These are phyloP conservation scores for Mrakia blollopis DNA, from an alignment of 768 basidiomycete genomes.

Conservation along the genomic window DNA sequence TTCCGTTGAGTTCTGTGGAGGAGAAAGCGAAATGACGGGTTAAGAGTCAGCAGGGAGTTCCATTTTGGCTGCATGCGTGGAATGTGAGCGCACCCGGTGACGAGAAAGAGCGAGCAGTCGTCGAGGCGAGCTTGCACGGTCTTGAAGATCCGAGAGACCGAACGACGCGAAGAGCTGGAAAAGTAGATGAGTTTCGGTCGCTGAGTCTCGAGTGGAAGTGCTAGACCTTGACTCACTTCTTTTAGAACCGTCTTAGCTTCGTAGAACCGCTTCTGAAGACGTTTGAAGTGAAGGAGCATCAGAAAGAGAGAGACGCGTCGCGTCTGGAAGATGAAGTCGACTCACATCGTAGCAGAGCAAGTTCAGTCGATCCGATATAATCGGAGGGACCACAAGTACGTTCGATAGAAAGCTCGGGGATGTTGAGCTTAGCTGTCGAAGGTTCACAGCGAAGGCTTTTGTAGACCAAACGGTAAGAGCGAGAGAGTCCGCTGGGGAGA, in stretches of 20 bases:
- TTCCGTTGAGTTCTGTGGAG: not conserved
- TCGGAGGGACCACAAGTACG: not conserved
- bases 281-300: not conserved
- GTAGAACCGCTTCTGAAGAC: not conserved
- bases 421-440: not conserved
- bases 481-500: not conserved
- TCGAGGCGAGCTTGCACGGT: not conserved
- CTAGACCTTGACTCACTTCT: not conserved
- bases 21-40: not conserved
- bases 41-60: no score
- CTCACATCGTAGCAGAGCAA: not conserved
- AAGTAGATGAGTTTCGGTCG: not conserved
- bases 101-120: not conserved
- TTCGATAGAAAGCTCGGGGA: not conserved
- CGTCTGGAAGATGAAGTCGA: not conserved
- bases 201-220: not conserved
- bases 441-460: not conserved
- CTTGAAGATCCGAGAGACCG: not conserved
- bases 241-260: not conserved
- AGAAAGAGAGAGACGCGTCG: not conserved
- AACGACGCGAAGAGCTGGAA: not conserved
- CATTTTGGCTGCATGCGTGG: not conserved
- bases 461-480: not conserved
- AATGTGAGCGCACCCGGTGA: not conserved
- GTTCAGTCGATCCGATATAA: not conserved